Base-by-base conservation (phyloP, 2,329 filamentous ascomycete species). In the Cladosporium sp. region DNA sequence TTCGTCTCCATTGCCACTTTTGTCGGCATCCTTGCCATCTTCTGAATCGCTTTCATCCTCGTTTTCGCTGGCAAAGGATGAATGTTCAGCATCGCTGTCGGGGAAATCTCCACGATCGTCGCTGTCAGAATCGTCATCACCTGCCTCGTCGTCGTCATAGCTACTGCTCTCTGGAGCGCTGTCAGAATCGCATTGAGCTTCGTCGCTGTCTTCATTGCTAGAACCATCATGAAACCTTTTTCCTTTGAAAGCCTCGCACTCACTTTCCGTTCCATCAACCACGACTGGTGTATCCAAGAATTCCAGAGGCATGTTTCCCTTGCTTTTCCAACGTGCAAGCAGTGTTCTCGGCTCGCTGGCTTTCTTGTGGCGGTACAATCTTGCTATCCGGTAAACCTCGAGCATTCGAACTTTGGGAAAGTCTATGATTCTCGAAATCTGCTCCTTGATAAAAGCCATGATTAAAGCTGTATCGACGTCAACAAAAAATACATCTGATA, bases 31-130 rank as follows among this genome's bases (percentile, higher is more conserved):
- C 11, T 25, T 3, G 12, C 3, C 45, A 49, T 49, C 11, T 9
- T 30, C 43, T 11, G 15, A 15, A 64, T 47, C 22, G 79, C 15
- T 11, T 5, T 20, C n/a, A 7, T 49, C 45, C 8, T 17, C 28
- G 9, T 36, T 14, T 15, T 36, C 17, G 3, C 22, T 45, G 15
- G 11, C 40, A 15, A 3, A 12, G 1, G 2, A 11, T 14, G 1
- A 3, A 12, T 28, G 7, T 5, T 28, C 20, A 3, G 14, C 19
- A 15, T 45, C 40, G 12, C 12, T 43, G 8, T 45, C 15, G 11
- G 11, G 15, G 19, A 25, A 25, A 25, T 6, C 25, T 25, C 25
- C 25, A 25, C 25, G 9, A n/a, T 39, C 15, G 2, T n/a, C 37
- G n/a, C 5, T 15, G 37, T 15, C 37, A 7, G 5, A 3, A 19